Evolutionary conservation across 169 alveolate species (phyloP), one percentile per base, ranked within the genome.

Genomic region (Plasmodium sp.): DNA sequence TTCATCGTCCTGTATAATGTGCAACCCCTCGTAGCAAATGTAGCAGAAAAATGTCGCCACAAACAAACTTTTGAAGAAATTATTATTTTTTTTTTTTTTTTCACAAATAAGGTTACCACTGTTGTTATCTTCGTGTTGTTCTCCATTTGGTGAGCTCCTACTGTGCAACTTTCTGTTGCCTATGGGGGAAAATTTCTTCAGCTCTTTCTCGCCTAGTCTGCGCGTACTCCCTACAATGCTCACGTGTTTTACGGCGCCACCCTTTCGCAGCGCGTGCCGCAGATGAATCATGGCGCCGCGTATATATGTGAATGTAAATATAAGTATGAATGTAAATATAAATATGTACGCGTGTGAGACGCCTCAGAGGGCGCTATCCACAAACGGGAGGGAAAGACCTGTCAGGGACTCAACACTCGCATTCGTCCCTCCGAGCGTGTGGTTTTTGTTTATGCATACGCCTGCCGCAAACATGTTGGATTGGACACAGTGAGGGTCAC

Each of bases 11-110:
- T 56, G 45, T n/a, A 48, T 16, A 36, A 71, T 18, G 72, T 77
- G 62, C 67, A 86, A 54, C n/a, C 86, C n/a, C 67, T 86, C 93
- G 31, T 75, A 86, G 14, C 74, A 31, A 51, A 54, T 39, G 81
- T 86, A 86, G 73, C 48, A 84, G 39, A 86, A 74, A 3, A 86
- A 51, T 31, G 86, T 41, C 36, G 71, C 81, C 22, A 41, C 41
- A 54, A 86, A 31, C 5, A 34, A 16, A 10, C 22, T 86, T 77
- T 77, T 85, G 48, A 33, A 58, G 43, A 31, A 56, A 27, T 34
- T 39, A 36, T 75, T 74, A 75, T 51, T 51, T 18, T 12, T 86
- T 86, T 77, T 51, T 86, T 54, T 86, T 71, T 54, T 75, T 58
- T 83, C 58, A 80, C 3, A 0, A 45, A 56, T 83, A 54, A 14